Base-by-base conservation (phyloP, 768 basidiomycete species). In the Leccinum obscurum region DNA sequence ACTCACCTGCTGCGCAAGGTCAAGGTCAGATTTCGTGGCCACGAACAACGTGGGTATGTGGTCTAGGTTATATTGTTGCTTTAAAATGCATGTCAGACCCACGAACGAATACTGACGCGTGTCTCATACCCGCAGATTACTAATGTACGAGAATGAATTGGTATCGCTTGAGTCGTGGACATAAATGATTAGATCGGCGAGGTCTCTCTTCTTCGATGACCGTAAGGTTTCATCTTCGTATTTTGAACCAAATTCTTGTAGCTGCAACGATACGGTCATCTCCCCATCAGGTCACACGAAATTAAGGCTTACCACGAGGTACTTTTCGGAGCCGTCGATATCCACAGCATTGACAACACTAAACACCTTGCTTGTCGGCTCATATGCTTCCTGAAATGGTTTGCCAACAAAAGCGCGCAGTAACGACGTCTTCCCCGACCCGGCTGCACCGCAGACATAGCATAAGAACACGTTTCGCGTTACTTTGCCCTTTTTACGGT, bases 131-230 rank as follows among this genome's bases (percentile, higher is more conserved):
- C 96, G 85, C 68, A 98, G 78, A 77, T 96, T 97, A 67, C 93
- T 95, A 73, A 99, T 94, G 76, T 98, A 97, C 52, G 93, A 95
- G 74, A 99, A 99, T 10, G 94, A 97, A 76, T 99, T 98, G 44
- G 96, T 98, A 72, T 99, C 96, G 70, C 93, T 95, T 52, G 95
- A 98, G 76, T 99, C 96, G 69, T 98, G 88, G 34, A 98, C 94
- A 71, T 96, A 98, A 63, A 95, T 84, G 62, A 98, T 91, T 46
- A 98, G 92, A 75, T 99, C 96, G 20, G 92, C 93, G 50, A 92
- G 77, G 72, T 97, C 95, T 34, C 88, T 87, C 77, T 95, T 97
- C 79, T 93, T 96, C 41, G 87, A 81, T 73, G 89, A 93, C 62
- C 95, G 85, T 58, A 98, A 77, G 10, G 85, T 88, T 74, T 98